Evolutionary conservation across 495 filamentous ascomycete species (phyloP), one percentile per base, ranked within the genome.

Genomic region (Neurospora sp.): DNA sequence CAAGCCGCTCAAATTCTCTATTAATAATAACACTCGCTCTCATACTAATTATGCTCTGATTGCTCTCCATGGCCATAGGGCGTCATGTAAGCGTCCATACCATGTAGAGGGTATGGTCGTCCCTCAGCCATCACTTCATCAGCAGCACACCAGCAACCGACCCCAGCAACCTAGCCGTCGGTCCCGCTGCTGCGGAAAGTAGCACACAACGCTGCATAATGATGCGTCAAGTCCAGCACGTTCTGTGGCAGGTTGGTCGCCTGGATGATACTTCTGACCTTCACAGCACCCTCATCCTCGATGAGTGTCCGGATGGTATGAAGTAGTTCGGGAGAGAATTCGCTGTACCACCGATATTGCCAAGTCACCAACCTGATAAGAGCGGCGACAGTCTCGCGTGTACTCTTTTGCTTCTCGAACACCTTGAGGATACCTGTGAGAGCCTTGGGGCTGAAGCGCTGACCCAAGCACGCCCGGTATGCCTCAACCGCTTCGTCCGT

Each of bases 301-400:
- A 99, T 98, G 74, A 98, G 86, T 75, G 91, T 94, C 74, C 96
- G 91, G 71, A 98, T 90, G 10, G 93, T 89, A 79, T 88, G 92
- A 37, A 98, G 88, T 20, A 99, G 86, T 69, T 92, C 89, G 12
- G 96, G 96, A 20, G 94, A 97, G 82, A 98, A 99, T 92, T 99
- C 96, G 37, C 94, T 97, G 83, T 98, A 99, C 96, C 96, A 98
- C 74, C 96, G 89, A 82, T 98, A 98, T 84, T 99, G 95, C 96
- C 96, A 99, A 5, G 95, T 92, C 41, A 98, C 93, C 69, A 98
- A 82, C 53, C 93, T 86, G 71, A 98, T 98, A 70, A 97, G 85
- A 11, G 91, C 89, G 46, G 89, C 90, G 38, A 98, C 85, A 74
- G 91, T 92, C 40, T 90, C 89, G 71, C 93, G 83, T 10, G 92